Conservation (phyloP, 768 basidiomycete genomes). For the Cyclocybe aegerita region DNA sequence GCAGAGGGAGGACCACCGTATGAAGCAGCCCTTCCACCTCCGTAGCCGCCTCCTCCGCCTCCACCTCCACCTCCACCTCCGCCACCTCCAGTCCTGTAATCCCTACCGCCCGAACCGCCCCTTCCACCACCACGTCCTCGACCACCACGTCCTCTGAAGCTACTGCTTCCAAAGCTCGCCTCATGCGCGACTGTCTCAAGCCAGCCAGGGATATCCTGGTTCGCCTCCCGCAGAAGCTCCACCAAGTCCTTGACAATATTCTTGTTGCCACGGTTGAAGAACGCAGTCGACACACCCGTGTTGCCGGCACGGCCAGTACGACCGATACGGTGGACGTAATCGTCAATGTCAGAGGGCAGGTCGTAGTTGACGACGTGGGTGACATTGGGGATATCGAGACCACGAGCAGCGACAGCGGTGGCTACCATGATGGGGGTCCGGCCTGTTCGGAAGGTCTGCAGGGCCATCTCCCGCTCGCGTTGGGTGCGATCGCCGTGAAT, state of each 20-base stretch:
- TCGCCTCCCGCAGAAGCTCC: constrained; percentile 92
- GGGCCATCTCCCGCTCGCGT: constrained; percentile 93
- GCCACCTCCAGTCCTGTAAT: constrained; percentile 42
- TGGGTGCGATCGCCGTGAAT: constrained; percentile 99
- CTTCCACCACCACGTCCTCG: constrained; percentile 57
- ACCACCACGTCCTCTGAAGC: constrained; percentile 58
- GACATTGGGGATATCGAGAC: constrained; percentile 98
- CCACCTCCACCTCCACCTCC: constrained; percentile 30
- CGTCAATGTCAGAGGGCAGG: constrained; percentile 96
- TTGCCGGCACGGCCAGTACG: constrained; percentile 99
- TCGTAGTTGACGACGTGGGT: constrained; percentile 99
- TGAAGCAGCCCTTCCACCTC: constrained; percentile 18
- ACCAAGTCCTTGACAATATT: constrained; percentile 90
- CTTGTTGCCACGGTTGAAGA: constrained; percentile 93
- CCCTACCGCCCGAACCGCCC: constrained; percentile 45
- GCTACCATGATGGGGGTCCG: constrained; percentile 96
- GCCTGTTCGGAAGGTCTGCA: constrained; percentile 93
- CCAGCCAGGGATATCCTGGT: constrained; percentile 93
- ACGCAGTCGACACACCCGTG: constrained; percentile 92
- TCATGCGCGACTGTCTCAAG: constrained; percentile 86
- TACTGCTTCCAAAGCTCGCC: constrained; percentile 65
- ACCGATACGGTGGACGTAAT: constrained; percentile 98
- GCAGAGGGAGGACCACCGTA: constrained; percentile 22
- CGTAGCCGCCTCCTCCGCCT: constrained; percentile 29
- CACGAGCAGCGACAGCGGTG: constrained; percentile 98